Evolutionary conservation across 2,329 filamentous ascomycete species (phyloP), one percentile per base, ranked within the genome.

Genomic region (Stemphylium vesicarium): DNA sequence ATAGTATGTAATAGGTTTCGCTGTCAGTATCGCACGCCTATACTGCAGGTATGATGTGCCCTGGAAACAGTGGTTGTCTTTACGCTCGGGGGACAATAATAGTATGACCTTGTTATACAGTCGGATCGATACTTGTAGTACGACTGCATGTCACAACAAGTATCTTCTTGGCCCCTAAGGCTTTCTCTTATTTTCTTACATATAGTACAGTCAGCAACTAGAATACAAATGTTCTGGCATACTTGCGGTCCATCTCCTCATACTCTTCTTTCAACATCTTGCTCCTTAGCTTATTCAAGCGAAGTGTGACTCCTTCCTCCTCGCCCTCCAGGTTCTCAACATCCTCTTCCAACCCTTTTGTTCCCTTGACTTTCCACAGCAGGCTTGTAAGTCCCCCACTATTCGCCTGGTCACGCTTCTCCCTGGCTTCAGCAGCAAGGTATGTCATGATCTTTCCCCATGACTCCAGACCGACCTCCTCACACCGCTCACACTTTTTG

Each of bases 381-480:
- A 72, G 38, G 6, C 60, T 58, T 18, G 43, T 59, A 10, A 70
- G 20, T 7, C 52, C 61, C 6, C 68, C 66, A 16, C 44, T 50
- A 22, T 64, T 65, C 11, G 65, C 69, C 2, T 48, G 39, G 26
- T 69, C 64, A 3, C 60, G 55, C 52, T 72, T 66, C 44, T 71
- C 69, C 9, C 65, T 80, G 46, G 76, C 78, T 22, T 84, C 69
- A 18, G 72, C 71, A n/a, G 80, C 84, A 41, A 96, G 80, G 52
- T 82, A 82, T 10, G 80, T 79, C 16, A 95, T 87, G 89, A 98
- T 98, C 24, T 81, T 83, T 41, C 84, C 84, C 93, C 93, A 96
- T 71, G 96, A 96, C 5, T 84, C 82, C 1, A 96, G 80, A 0
- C 91, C 91, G 2, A 89, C 86, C 53, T 85, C 80, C 5, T 96